These are phyloP conservation scores for Aspergillus sparsus DNA, from an alignment of 495 filamentous ascomycete species.

Conservation along the genomic window DNA sequence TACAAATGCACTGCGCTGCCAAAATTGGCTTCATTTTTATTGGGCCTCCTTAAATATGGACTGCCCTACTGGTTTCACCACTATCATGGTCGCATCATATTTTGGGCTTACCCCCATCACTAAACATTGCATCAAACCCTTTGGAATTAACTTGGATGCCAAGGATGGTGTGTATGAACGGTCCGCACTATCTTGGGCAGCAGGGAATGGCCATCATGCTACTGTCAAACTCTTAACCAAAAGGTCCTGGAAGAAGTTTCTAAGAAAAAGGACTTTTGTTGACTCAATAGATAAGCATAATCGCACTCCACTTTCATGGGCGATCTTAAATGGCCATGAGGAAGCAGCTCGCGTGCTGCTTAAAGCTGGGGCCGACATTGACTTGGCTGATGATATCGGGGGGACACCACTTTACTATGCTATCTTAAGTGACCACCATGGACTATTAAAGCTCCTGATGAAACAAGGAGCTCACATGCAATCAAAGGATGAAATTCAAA, in stretches of 20 bases:
- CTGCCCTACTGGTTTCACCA: not conserved
- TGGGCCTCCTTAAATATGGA: not conserved
- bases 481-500: not conserved
- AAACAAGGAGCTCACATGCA: not conserved
- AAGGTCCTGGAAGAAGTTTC: constrained; percentile 3
- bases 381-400: constrained; percentile 1
- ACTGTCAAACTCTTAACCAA: constrained; percentile 25
- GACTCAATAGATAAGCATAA: constrained; percentile 5
- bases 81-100: constrained; percentile 4
- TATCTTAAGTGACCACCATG: not conserved
- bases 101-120: constrained; percentile 7
- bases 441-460: constrained; percentile 1
- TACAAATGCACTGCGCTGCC: constrained; percentile 7
- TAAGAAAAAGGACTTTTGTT: constrained; percentile 14
- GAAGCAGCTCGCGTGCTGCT: constrained; percentile 1
- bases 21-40: constrained; percentile 5
- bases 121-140: not conserved
- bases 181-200: constrained; percentile 28
- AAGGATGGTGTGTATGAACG: constrained; percentile 20
- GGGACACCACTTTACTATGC: constrained; percentile 4
- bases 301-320: constrained; percentile 3
- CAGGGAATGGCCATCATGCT: constrained; percentile 23
- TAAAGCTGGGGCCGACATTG: not conserved
- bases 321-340: not conserved
- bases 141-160: not conserved